Conservation (phyloP, 495 filamentous ascomycete species). For the Aspergillus cristatus region DNA sequence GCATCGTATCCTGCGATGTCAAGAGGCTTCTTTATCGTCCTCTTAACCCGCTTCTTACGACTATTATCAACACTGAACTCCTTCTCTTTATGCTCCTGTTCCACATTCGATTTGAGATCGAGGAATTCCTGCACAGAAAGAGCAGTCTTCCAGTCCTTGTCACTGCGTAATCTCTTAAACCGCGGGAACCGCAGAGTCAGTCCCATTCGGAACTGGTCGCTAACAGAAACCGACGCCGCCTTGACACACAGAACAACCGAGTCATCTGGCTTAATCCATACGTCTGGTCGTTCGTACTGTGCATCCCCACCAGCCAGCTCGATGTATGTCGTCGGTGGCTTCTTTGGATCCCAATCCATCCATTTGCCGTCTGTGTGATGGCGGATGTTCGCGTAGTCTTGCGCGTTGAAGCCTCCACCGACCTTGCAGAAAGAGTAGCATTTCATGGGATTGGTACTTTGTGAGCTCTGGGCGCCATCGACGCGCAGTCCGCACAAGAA, state of each 20-base stretch:
- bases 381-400: slow-evolving; percentile 73
- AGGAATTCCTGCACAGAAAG: slow-evolving; percentile 70
- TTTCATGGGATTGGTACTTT: slow-evolving; percentile 53
- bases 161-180: slow-evolving; percentile 71
- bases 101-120: slow-evolving; percentile 59
- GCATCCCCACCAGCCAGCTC: slow-evolving; percentile 68
- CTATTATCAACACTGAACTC: slow-evolving; percentile 75
- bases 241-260: slow-evolving; percentile 85
- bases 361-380: slow-evolving; percentile 88
- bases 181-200: slow-evolving; percentile 85
- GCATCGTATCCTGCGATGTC: slow-evolving; percentile 63
- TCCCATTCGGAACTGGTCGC: slow-evolving; percentile 68
- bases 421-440: slow-evolving; percentile 94
- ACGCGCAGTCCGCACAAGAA: slow-evolving; percentile 82
- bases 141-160: slow-evolving; percentile 76
- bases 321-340: slow-evolving; percentile 70
- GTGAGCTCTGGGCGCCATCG: slow-evolving; percentile 49
- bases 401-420: slow-evolving; percentile 79
- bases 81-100: slow-evolving; percentile 53
- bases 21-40: slow-evolving; percentile 53
- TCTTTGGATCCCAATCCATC: slow-evolving; percentile 71
- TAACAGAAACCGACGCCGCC: slow-evolving; percentile 66
- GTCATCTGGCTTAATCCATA: slow-evolving; percentile 87
- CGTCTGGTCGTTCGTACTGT: slow-evolving; percentile 75
- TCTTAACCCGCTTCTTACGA: slow-evolving; percentile 53